A percentile compares a stretch with the other conserved stretches of the same genome.
These are phyloP conservation scores for Hypsizygus marmoreus DNA, from an alignment of 768 basidiomycete genomes.

Conservation along the genomic window DNA sequence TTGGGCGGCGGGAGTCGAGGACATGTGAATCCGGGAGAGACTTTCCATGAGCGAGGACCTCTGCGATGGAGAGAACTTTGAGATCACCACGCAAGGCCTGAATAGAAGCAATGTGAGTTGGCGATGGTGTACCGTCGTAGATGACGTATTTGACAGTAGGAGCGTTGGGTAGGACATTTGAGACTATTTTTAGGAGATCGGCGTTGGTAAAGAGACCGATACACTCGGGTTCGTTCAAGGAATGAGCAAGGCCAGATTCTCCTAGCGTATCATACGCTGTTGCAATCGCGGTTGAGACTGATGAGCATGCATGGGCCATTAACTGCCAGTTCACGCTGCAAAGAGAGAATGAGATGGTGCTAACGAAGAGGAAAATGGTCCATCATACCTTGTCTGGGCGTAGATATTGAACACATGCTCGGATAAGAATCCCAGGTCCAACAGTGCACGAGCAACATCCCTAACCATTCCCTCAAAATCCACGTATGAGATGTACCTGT, in stretches of 20 bases:
- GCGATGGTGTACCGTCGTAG: slow-evolving; percentile 74
- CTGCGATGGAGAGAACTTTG: slow-evolving; percentile 63
- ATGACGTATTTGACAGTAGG: slow-evolving; percentile 79
- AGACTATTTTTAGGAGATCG: slow-evolving; percentile 79
- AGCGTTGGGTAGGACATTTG: slow-evolving; percentile 69
- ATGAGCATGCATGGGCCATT: slow-evolving; percentile 78
- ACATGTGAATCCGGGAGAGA: slow-evolving; percentile 50
- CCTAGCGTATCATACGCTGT: slow-evolving; percentile 98
- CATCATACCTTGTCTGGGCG: slow-evolving; percentile 72
- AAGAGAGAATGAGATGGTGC: slow-evolving; percentile 4
- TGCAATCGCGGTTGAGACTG: slow-evolving; percentile 80
- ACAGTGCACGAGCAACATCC: slow-evolving; percentile 69
- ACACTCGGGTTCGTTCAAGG: slow-evolving; percentile 82
- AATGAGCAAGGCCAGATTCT: slow-evolving; percentile 85
- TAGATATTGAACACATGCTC: slow-evolving; percentile 90
- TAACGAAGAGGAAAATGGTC: slow-evolving; percentile 1
- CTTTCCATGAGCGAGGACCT: slow-evolving; percentile 69
- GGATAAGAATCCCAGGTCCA: slow-evolving; percentile 67
- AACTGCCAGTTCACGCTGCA: slow-evolving; percentile 84
- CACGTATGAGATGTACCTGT: slow-evolving; percentile 76
- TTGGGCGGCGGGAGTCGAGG: slow-evolving; percentile 49
- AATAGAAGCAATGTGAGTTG: slow-evolving; percentile 62
- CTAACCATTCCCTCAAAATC: slow-evolving; percentile 66
- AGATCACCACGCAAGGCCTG: slow-evolving; percentile 58
- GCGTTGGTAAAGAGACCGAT: slow-evolving; percentile 90